Evolutionary conservation across 176 grass and related monocot species (phyloP).

Genomic region (Puya raimondii): DNA sequence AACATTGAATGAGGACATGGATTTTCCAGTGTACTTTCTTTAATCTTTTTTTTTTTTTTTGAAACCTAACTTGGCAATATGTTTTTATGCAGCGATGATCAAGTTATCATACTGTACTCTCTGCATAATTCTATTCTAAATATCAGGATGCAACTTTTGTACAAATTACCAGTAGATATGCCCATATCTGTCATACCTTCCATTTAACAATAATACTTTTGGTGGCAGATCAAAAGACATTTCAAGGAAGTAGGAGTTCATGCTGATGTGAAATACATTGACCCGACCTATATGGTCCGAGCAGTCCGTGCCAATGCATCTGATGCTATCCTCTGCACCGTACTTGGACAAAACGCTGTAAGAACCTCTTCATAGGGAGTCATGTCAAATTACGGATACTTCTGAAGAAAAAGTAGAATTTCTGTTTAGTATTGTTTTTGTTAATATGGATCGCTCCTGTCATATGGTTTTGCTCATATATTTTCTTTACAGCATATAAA

Average conservation of each 20-base stretch:
- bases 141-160: neutral
- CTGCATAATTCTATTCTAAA: neutral
- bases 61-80: neutral
- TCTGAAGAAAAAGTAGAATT: neutral
- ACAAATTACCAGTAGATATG: neutral
- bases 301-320: slow-evolving; percentile 87
- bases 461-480: neutral
- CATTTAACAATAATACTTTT: neutral
- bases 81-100: neutral
- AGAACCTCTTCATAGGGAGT: slow-evolving; percentile 6
- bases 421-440: neutral
- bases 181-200: neutral
- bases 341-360: slow-evolving; percentile 97
- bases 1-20: neutral
- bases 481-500: neutral
- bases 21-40: neutral
- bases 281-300: slow-evolving; percentile 95
- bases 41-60: no score
- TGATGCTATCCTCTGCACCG: slow-evolving; percentile 92
- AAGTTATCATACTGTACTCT: neutral
- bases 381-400: neutral
- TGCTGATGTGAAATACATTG: slow-evolving; percentile 91
- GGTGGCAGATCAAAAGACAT: slow-evolving; percentile 70
- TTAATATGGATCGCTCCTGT: neutral
- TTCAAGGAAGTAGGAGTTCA: slow-evolving; percentile 67